A percentile compares a stretch with the other conserved stretches of the same genome.
phyloP scores from a whole-genome alignment of 495 filamentous ascomycete genomes.

The Talaromyces stipitatus region DNA sequence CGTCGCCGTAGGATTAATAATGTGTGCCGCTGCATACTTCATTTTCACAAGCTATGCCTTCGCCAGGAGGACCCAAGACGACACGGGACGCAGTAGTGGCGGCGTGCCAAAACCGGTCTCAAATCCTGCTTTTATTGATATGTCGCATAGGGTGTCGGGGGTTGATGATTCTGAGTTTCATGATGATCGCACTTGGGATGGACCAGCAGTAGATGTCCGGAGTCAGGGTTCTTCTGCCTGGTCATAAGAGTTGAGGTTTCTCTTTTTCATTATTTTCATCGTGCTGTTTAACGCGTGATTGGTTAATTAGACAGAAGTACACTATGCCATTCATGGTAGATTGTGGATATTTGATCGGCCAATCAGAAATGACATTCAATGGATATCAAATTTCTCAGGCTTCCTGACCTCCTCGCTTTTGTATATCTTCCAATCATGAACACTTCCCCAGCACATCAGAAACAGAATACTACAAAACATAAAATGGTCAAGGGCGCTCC shows the following conservation, averaged over 20 bases:
- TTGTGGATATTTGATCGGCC: neutral
- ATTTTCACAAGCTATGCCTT: neutral
- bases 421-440: neutral
- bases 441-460: neutral
- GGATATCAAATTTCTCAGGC: too few relatives aligned
- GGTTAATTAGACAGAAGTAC: neutral
- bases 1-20: neutral
- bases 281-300: neutral
- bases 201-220: neutral
- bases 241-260: neutral
- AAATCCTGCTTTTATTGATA: neutral
- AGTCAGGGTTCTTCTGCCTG: neutral
- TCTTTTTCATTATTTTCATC: neutral
- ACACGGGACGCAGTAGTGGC: neutral
- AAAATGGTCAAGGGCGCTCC: constrained; percentile 20
- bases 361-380: neutral
- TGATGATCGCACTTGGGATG: neutral
- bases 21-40: neutral
- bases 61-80: neutral
- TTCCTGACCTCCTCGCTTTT: neutral
- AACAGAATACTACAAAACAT: neutral
- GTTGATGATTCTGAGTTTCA: neutral
- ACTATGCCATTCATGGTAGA: neutral
- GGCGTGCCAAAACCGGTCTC: neutral
- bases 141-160: neutral